Evolutionary conservation across 495 filamentous ascomycete species (phyloP), one percentile per base, ranked within the genome.

Genomic region (Trypethelium eluteriae): DNA sequence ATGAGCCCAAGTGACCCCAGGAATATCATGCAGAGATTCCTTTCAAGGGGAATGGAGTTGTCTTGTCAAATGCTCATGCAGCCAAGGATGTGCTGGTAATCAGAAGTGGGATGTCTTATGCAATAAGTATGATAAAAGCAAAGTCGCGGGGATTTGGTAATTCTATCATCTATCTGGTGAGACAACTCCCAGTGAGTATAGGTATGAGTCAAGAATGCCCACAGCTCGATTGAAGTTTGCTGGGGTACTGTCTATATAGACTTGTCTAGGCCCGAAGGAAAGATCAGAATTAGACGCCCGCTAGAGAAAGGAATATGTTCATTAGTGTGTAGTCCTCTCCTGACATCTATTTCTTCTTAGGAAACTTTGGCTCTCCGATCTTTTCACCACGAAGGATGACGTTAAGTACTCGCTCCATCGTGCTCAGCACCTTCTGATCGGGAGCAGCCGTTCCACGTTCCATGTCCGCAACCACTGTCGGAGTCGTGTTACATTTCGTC

Each of bases 401-500:
- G 76, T 91, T 91, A 66, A 96, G 83, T 64, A 90, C 86, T 67
- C 87, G 84, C 84, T 96, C 92, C 85, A 96, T 89, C 69, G 82
- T 79, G 66, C 78, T 76, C 38, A 96, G 81, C 59, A 95, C 81
- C 85, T 93, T 92, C 81, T 94, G 90, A 78, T 96, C 90, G 39
- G 91, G 90, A 35, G 85, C 74, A 67, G 89, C 91, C 72, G 85
- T 83, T 64, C 92, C 92, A 9, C 85, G 82, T 87, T 97, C 93
- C 73, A 93, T 92, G 74, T 91, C 87, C 74, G 90, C 89, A 67
- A 97, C 81, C 69, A 92, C 80, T 68, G 84, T 84, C 46, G 83
- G 83, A 57, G 91, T 93, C 68, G 89, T 91, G 82, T 96, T 96
- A 81, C 90, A 91, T 83, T 93, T 93, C 70, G 87, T 93, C 62